Evolutionary conservation across 768 basidiomycete species (phyloP), one percentile per base, ranked within the genome.

Genomic region (Auricularia heimuer): DNA sequence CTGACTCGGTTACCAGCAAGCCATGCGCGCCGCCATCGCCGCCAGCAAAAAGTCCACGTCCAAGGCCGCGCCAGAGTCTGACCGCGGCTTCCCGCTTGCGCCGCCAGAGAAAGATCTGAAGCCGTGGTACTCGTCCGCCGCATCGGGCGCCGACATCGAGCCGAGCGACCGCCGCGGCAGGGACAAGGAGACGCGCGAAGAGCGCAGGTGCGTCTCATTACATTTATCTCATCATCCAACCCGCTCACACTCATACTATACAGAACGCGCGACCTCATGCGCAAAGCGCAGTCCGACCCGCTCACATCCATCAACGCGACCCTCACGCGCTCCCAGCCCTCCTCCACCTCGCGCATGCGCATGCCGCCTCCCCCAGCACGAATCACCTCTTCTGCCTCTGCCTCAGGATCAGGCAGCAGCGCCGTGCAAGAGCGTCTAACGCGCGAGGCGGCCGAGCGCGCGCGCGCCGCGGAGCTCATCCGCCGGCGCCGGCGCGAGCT

Each of bases 391-490:
- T 51, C 75, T 65, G 61, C 66, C 67, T 60, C 51, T 34, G 62
- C 74, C 44, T 65, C 69, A 3, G 39, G 39, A 2, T 14, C 7
- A 14, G 39, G 39, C 39, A 42, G 39, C 39, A 42, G 80, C 0
- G 80, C 82, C 64, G 79, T 84, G 0, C 80, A 81, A 35, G 83
- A 82, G 4, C 85, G 90, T 3, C 75, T 90, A 8, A 76, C 76
- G n/a, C 85, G 90, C 34, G 90, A 92, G 74, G 84, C 85, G 0
- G 82, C 86, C 1, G 90, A 92, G 73, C 83, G 89, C 3, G 82
- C 87, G 69, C 85, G 90, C 0, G 90, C 90, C 0, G 75, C 83
- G n/a, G 88, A 82, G 7, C 84, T 92, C 35, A 85, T 91, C 24
- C 78, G 78, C 63, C 79, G 86, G 47, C 88, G 83, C 75, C 82